These are phyloP conservation scores for Corymbia citriodora DNA, from an alignment of 441 rosid genomes.

Conservation along the genomic window DNA sequence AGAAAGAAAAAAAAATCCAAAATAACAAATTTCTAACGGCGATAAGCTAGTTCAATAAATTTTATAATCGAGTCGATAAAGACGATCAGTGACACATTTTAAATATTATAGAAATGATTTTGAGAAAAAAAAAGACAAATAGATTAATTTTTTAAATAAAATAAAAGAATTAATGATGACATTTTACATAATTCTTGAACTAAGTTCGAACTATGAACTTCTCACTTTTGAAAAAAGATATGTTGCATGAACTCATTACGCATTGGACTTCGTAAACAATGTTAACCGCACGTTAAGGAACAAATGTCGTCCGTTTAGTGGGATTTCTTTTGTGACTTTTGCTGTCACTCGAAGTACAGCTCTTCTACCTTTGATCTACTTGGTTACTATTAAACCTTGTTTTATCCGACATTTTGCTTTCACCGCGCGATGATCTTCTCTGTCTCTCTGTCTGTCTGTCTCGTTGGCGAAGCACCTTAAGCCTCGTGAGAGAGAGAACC, in stretches of 20 bases:
- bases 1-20: not conserved
- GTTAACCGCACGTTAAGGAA: not conserved
- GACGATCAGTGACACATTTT: not conserved
- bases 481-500: not conserved
- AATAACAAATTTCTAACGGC: not conserved
- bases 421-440: not conserved
- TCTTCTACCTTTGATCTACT: not conserved
- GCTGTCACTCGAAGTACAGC: not conserved
- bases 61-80: rapidly evolving
- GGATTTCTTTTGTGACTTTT: not conserved
- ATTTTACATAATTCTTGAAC: not conserved
- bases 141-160: not conserved
- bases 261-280: not conserved
- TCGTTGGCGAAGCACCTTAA: not conserved
- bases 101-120: not conserved
- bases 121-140: not conserved
- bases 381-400: not conserved
- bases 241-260: not conserved
- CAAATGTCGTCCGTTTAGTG: not conserved
- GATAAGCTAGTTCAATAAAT: not conserved
- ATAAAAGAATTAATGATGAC: not conserved
- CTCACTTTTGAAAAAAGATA: not conserved
- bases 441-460: not conserved
- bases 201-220: not conserved
- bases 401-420: not conserved